Evolutionary conservation across 306 rosid species (phyloP).

Genomic region (Pterocarpus santalinus): DNA sequence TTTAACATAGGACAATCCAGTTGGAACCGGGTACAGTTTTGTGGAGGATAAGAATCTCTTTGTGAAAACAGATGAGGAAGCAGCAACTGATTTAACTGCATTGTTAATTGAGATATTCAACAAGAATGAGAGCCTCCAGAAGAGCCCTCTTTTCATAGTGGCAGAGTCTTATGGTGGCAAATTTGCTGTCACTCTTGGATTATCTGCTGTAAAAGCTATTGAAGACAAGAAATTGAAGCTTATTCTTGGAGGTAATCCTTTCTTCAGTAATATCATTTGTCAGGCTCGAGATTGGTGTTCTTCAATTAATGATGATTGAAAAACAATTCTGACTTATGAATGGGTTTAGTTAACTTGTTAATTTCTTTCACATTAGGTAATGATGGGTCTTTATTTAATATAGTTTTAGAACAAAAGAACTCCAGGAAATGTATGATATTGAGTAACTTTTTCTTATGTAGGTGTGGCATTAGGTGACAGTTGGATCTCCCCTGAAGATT

Average conservation of each 20-base stretch:
- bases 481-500: slow-evolving; percentile 99
- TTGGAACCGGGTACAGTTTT: slow-evolving; percentile 89
- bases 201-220: slow-evolving; percentile 72
- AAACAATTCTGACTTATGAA: background rate
- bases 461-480: slow-evolving; percentile 95
- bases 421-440: slow-evolving; percentile 10
- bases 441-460: slow-evolving; percentile 42
- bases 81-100: slow-evolving; percentile 78
- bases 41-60: slow-evolving; percentile 67
- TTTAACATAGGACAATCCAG: slow-evolving; percentile 80
- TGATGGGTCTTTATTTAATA: background rate
- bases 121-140: slow-evolving; percentile 62
- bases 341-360: background rate
- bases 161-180: slow-evolving; percentile 98
- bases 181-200: slow-evolving; percentile 79
- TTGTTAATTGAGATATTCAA: slow-evolving; percentile 69
- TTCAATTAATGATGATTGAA: background rate
- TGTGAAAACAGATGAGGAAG: slow-evolving; percentile 82
- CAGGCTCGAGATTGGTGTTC: slow-evolving; percentile 13
- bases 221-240: slow-evolving; percentile 64
- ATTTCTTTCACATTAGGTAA: slow-evolving; percentile 3
- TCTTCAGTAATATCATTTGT: background rate
- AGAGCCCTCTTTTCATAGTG: slow-evolving; percentile 77
- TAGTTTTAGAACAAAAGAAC: background rate
- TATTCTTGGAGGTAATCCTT: slow-evolving; percentile 67